phyloP scores from a whole-genome alignment of 2,329 filamentous ascomycete genomes.

The Diaporthe batatas region DNA sequence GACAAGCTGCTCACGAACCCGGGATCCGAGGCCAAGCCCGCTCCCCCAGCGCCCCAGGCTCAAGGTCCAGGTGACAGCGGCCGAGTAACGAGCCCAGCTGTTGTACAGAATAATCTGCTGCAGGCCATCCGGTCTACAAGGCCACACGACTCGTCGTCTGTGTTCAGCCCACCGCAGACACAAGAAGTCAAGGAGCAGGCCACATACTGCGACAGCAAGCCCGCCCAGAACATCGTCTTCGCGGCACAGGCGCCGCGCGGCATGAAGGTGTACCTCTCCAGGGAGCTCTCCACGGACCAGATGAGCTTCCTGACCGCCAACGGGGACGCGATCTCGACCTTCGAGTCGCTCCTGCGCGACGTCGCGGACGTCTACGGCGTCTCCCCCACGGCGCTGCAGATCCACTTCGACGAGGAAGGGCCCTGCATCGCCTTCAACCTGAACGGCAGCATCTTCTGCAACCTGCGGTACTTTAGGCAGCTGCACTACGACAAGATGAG shows the following conservation, averaged over 20 bases:
- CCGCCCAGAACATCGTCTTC: slow-evolving; percentile 79
- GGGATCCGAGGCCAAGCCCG: slow-evolving; percentile 44
- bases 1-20: slow-evolving; percentile 55
- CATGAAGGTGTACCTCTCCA: slow-evolving; percentile 80
- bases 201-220: slow-evolving; percentile 86
- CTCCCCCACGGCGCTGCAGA: slow-evolving; percentile 77
- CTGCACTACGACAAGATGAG: slow-evolving; percentile 73
- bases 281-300: slow-evolving; percentile 61
- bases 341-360: slow-evolving; percentile 77
- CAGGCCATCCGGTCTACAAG: slow-evolving; percentile 85
- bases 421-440: slow-evolving; percentile 94
- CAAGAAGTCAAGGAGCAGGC: slow-evolving; percentile 83
- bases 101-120: slow-evolving; percentile 78
- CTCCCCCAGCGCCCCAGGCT: slow-evolving; percentile 31
- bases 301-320: slow-evolving; percentile 73
- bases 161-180: slow-evolving; percentile 81
- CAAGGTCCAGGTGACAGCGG: slow-evolving; percentile 56
- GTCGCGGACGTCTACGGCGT: slow-evolving; percentile 81
- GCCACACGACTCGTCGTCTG: slow-evolving; percentile 77
- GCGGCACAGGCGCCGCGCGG: slow-evolving; percentile 77
- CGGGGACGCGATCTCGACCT: slow-evolving; percentile 73
- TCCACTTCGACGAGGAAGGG: slow-evolving; percentile 86
- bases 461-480: slow-evolving; percentile 87
- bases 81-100: slow-evolving; percentile 70
- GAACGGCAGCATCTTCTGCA: slow-evolving; percentile 91